Percentiles rank a stretch among this genome's conserved stretches.
Conservation (phyloP, 345 rosid genomes). For the Hibiscus tridactylites region DNA sequence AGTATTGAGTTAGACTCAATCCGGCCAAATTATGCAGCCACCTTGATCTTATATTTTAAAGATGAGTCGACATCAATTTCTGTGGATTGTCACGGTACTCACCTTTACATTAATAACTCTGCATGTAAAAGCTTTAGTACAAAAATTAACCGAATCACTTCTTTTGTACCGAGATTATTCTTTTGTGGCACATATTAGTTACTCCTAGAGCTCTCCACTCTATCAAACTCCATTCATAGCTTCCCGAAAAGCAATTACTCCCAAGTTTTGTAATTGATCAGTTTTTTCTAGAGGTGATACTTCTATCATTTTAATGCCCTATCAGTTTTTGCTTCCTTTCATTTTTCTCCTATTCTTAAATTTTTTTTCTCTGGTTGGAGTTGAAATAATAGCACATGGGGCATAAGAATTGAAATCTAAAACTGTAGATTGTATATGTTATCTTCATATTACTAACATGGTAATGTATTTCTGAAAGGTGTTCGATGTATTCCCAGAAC, state of each 20-base stretch:
- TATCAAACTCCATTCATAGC: conserved; percentile 19
- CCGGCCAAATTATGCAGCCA: conserved; percentile 17
- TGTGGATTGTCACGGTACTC: too few species aligned
- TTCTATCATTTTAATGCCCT: not conserved
- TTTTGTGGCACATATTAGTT: conserved; percentile 25
- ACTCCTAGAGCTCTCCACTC: conserved; percentile 35
- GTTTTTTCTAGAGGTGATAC: conserved; percentile 43
- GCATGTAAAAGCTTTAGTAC: too few species aligned
- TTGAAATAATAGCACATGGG: not conserved
- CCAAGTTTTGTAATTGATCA: conserved; percentile 37
- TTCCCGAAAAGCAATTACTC: conserved; percentile 25
- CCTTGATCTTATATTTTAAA: too few species aligned
- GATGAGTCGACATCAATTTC: too few species aligned
- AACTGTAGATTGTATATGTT: not conserved
- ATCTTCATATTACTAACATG: not conserved
- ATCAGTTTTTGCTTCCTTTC: too few species aligned
- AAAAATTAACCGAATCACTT: too few species aligned
- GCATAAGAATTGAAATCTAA: not conserved
- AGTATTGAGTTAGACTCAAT: conserved; percentile 31
- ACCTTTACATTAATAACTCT: too few species aligned
- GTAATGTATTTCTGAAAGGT: conserved; percentile 22
- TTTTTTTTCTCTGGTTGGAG: not conserved
- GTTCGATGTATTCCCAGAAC: conserved; percentile 26
- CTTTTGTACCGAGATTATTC: too few species aligned
- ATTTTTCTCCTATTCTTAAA: not conserved